Evolutionary conservation across 2,329 filamentous ascomycete genomes (phyloP), one percentile per base, ranked within the genome.

Genomic region (Microdochium bolleyi): DNA sequence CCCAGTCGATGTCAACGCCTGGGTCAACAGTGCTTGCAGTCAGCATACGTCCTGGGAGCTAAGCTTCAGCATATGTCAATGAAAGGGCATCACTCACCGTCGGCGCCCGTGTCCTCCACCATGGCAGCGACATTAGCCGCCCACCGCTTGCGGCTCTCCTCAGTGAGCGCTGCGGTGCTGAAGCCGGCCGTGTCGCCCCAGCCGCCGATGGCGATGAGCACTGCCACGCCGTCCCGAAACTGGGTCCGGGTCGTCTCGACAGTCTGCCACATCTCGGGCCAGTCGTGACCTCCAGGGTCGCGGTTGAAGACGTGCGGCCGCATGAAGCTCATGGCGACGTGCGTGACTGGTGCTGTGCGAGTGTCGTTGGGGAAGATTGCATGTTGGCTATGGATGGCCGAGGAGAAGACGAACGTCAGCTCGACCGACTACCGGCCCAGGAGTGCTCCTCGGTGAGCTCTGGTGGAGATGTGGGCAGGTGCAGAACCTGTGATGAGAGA

Each of bases 1-100:
- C 85, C 84, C 85, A 88, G 61, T 89, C 85, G 44, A 89, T 74
- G 56, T 89, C 85, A 61, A 77, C 65, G 8, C 67, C 55, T 62
- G 44, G n/a, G 30, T n/a, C n/a, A n/a, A n/a, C n/a, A n/a, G n/a
- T n/a, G n/a, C n/a, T n/a, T n/a, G n/a, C n/a, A n/a, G n/a, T n/a
- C n/a, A n/a, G n/a, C n/a, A n/a, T n/a, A n/a, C n/a, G n/a, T n/a
- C n/a, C n/a, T n/a, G n/a, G n/a, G n/a, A n/a, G n/a, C n/a, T n/a
- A n/a, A n/a, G n/a, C n/a, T n/a, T n/a, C n/a, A n/a, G n/a, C n/a
- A n/a, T n/a, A n/a, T n/a, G 22, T n/a, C 34, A 24, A 38, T 37
- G 7, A 24, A 8, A n/a, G 30, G 27, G 8, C 27, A 50, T 19
- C 9, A 22, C 1, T 7, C 71, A 59, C 84, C 84, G 61, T 88